Percentiles rank a stretch among this genome's conserved stretches.
Evolutionary conservation across 1,284 basidiomycete species (phyloP).

Genomic region (Psilocybe mexicana): DNA sequence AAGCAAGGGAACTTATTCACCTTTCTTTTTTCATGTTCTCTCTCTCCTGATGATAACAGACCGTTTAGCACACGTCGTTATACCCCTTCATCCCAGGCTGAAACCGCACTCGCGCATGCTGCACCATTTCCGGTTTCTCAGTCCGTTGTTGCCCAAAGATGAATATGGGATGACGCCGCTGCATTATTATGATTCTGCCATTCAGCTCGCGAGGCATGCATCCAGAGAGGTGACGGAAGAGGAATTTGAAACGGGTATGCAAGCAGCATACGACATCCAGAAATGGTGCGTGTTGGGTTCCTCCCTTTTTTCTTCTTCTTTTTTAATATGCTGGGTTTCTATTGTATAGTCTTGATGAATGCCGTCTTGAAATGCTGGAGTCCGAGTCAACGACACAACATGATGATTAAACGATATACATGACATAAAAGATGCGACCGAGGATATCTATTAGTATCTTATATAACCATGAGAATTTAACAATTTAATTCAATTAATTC

Average conservation of each 20-base stretch:
- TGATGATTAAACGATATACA: constrained; percentile 21
- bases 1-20: too few relatives aligned
- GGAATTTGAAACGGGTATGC: constrained; percentile 70
- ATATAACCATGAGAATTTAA: not conserved
- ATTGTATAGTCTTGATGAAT: constrained; percentile 55
- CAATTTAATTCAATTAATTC: constrained; percentile 1
- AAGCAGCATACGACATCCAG: constrained; percentile 63
- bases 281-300: constrained; percentile 35
- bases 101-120: constrained; percentile 71
- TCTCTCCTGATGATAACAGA: constrained; percentile 39
- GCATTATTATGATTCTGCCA: constrained; percentile 74
- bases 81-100: constrained; percentile 59
- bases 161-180: constrained; percentile 62
- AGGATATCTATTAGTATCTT: constrained; percentile 8
- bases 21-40: too few relatives aligned
- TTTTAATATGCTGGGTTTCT: not conserved
- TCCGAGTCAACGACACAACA: constrained; percentile 45
- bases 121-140: constrained; percentile 71
- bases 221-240: constrained; percentile 64
- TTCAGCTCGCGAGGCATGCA: constrained; percentile 74
- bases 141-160: constrained; percentile 64
- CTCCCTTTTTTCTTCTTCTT: not conserved
- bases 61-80: constrained; percentile 61
- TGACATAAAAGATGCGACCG: constrained; percentile 5
- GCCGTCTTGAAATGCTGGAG: constrained; percentile 60